Conservation (phyloP, 169 alveolate species). For the Plasmodium relictum region DNA sequence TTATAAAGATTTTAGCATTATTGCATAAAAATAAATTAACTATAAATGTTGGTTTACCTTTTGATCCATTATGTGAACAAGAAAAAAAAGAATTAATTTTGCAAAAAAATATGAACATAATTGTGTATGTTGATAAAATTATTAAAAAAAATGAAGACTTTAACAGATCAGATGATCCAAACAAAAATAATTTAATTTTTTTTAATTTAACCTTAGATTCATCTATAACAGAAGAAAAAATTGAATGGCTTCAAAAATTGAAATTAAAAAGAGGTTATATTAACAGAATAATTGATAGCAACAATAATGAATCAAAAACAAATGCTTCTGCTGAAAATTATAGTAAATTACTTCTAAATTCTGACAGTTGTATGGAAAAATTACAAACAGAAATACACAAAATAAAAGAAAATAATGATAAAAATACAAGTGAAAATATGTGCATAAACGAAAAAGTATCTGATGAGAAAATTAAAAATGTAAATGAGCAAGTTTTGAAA, state of each 20-base stretch:
- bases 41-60: conserved; percentile 72
- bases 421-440: neutral
- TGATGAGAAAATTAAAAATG: neutral
- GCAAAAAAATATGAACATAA: conserved; percentile 74
- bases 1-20: conserved; percentile 49
- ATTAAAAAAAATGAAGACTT: conserved; percentile 4
- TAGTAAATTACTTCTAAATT: neutral
- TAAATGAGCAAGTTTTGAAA: neutral
- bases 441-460: neutral
- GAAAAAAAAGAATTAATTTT: conserved; percentile 74
- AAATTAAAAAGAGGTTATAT: conserved; percentile 16
- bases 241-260: conserved; percentile 62
- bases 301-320: neutral
- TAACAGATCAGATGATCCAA: no score
- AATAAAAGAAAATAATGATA: neutral
- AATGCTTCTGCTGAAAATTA: neutral
- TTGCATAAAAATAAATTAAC: conserved; percentile 77
- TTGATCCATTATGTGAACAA: conserved; percentile 42
- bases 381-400: neutral
- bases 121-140: conserved; percentile 77
- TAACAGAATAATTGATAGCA: conserved; percentile 6
- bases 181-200: conserved; percentile 42
- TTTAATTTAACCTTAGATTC: conserved; percentile 75
- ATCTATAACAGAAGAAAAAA: conserved; percentile 78
- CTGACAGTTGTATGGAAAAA: neutral